These are phyloP conservation scores for Populus ilicifolia DNA, from an alignment of 345 rosid genomes.

Conservation along the genomic window DNA sequence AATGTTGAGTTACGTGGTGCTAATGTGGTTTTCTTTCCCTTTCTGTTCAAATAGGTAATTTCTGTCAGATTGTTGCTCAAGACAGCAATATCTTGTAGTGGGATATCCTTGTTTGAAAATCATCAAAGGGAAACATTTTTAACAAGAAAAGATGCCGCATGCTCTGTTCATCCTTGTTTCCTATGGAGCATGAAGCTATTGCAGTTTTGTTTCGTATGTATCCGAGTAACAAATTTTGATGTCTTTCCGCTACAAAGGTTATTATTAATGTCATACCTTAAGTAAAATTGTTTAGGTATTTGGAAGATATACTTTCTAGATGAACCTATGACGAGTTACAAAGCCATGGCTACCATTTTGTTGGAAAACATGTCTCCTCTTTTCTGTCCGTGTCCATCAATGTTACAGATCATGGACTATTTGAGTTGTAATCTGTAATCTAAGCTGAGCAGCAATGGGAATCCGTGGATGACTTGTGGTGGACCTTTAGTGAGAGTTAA, in stretches of 20 bases:
- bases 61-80: background rate
- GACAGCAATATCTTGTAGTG: background rate
- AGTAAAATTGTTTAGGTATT: background rate
- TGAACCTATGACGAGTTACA: background rate
- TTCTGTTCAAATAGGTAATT: slow-evolving; percentile 1
- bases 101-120: background rate
- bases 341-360: slow-evolving; percentile 1
- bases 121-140: background rate
- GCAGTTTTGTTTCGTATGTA: background rate
- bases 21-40: background rate
- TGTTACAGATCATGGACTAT: background rate
- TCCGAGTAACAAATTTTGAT: background rate
- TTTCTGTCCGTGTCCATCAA: background rate
- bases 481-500: background rate
- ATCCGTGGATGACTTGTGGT: background rate
- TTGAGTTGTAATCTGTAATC: background rate
- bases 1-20: background rate
- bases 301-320: background rate
- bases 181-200: background rate
- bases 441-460: background rate
- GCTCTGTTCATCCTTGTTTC: background rate
- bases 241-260: background rate
- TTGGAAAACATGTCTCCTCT: background rate
- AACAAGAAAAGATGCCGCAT: background rate
- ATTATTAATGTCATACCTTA: background rate